These are phyloP conservation scores for Rutstroemia sp. DNA, from an alignment of 2,329 filamentous ascomycete species.

Conservation along the genomic window DNA sequence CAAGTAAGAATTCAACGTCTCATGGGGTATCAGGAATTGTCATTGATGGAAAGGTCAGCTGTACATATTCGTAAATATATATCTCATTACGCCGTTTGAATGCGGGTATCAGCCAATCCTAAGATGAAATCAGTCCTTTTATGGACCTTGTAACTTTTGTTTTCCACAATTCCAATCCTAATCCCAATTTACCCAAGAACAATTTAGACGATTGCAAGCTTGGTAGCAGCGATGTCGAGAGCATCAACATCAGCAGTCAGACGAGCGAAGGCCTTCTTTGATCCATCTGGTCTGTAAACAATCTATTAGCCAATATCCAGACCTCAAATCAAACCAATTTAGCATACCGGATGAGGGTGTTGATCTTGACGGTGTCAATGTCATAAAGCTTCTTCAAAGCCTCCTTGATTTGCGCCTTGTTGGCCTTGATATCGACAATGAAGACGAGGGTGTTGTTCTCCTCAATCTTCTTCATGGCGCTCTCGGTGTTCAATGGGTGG, in stretches of 20 bases:
- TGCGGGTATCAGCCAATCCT: slow-evolving; percentile 24
- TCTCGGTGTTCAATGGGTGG: slow-evolving; percentile 99
- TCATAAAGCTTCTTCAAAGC: slow-evolving; percentile 99
- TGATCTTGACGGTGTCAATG: slow-evolving; percentile 97
- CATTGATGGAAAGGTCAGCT: slow-evolving; percentile 12
- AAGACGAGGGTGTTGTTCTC: slow-evolving; percentile 99
- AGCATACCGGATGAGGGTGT: slow-evolving; percentile 90
- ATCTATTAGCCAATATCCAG: slow-evolving; percentile 13
- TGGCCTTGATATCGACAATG: slow-evolving; percentile 94
- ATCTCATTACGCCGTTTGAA: slow-evolving; percentile 29
- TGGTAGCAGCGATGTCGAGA: slow-evolving; percentile 98
- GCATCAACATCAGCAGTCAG: slow-evolving; percentile 95
- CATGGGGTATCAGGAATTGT: slow-evolving; percentile 1
- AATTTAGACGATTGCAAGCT: slow-evolving; percentile 91
- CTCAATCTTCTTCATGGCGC: slow-evolving; percentile 99
- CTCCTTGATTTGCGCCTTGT: slow-evolving; percentile 99
- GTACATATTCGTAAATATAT: slow-evolving; percentile 17
- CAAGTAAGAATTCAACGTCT: not conserved
- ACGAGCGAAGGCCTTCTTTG: slow-evolving; percentile 98
- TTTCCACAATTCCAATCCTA: slow-evolving; percentile 29
- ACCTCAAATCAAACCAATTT: not conserved
- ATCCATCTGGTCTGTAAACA: slow-evolving; percentile 70
- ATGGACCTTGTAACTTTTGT: slow-evolving; percentile 7
- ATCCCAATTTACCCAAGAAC: slow-evolving; percentile 33
- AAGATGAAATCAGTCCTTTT: slow-evolving; percentile 4